Evolutionary conservation across 306 rosid genomes (phyloP).

Genomic region (Vigna mungo): DNA sequence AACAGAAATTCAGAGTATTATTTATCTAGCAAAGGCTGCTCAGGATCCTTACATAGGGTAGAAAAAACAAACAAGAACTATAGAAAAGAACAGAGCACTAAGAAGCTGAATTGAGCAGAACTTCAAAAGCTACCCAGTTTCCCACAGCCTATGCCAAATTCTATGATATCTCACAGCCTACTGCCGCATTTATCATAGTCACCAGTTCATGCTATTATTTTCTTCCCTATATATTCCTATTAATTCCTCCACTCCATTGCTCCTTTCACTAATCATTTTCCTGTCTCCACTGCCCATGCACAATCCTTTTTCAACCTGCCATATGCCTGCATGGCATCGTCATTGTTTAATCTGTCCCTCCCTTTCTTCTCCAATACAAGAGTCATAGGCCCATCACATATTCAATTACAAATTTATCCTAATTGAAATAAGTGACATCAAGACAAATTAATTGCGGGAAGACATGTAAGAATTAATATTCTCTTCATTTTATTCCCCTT

Average conservation of each 20-base stretch:
- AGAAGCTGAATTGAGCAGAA: neutral
- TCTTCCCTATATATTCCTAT: neutral
- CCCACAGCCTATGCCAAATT: neutral
- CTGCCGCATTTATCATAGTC: neutral
- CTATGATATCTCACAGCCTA: neutral
- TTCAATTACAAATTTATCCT: neutral
- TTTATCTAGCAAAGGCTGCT: neutral
- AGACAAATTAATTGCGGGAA: constrained; percentile 6
- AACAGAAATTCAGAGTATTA: neutral
- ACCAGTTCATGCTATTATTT: neutral
- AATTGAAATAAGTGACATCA: constrained; percentile 7
- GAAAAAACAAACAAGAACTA: neutral
- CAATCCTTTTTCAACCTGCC: neutral
- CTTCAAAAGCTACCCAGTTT: neutral
- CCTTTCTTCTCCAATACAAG: neutral
- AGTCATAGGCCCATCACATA: neutral
- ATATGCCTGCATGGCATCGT: neutral
- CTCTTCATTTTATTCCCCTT: constrained; percentile 4
- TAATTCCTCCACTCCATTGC: neutral
- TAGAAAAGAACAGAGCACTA: neutral
- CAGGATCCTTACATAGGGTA: neutral
- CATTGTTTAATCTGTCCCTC: neutral
- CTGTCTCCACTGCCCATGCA: neutral
- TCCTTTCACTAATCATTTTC: neutral
- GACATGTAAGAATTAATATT: neutral